Conservation (phyloP, 2,329 filamentous ascomycete genomes). For the Sporothrix variecibatus region DNA sequence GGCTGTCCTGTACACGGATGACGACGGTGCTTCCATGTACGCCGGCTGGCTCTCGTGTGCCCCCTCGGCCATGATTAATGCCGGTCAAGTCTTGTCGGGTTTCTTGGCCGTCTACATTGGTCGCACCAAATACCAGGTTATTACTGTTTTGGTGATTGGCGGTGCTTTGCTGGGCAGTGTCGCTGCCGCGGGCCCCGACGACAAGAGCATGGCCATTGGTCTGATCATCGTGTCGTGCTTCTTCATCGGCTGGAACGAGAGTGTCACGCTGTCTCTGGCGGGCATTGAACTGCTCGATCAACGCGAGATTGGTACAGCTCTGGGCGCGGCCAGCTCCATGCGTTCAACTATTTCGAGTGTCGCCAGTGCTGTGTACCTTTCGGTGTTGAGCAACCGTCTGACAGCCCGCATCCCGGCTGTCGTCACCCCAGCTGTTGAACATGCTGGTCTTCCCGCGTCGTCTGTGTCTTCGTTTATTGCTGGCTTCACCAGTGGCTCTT, state of each 20-base stretch:
- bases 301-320: slow-evolving; percentile 40
- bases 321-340: slow-evolving; percentile 41
- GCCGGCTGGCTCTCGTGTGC: slow-evolving; percentile 35
- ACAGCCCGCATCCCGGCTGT: slow-evolving; percentile 36
- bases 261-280: slow-evolving; percentile 37
- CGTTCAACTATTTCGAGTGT: slow-evolving; percentile 41
- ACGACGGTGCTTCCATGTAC: slow-evolving; percentile 30
- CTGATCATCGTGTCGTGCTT: slow-evolving; percentile 39
- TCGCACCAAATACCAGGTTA: slow-evolving; percentile 39
- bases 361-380: slow-evolving; percentile 40
- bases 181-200: slow-evolving; percentile 36
- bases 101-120: slow-evolving; percentile 35
- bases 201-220: slow-evolving; percentile 33
- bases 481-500: slow-evolving; percentile 36
- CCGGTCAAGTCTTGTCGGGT: slow-evolving; percentile 35
- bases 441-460: slow-evolving; percentile 41
- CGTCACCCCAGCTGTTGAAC: slow-evolving; percentile 39
- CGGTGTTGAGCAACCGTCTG: slow-evolving; percentile 40
- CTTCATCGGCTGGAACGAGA: slow-evolving; percentile 42
- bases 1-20: slow-evolving; percentile 37
- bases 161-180: slow-evolving; percentile 38
- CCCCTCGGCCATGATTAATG: slow-evolving; percentile 36
- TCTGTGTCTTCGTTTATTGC: slow-evolving; percentile 41
- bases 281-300: slow-evolving; percentile 42
- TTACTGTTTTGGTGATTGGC: slow-evolving; percentile 35